These are phyloP conservation scores for Chaetomium fimeti DNA, from an alignment of 495 filamentous ascomycete species.

Conservation along the genomic window DNA sequence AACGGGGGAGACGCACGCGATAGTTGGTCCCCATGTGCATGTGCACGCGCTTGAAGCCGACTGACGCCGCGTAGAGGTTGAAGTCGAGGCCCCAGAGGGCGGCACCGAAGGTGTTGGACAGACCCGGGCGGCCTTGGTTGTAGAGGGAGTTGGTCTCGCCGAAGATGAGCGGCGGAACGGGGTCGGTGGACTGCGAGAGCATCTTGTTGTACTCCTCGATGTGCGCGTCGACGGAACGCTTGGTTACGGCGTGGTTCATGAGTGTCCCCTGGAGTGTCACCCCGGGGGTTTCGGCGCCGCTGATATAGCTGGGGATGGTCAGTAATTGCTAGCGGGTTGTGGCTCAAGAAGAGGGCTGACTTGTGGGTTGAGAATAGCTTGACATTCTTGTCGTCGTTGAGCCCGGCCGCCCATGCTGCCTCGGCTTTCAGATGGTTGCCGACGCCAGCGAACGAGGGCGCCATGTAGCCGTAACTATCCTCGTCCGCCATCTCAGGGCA, in stretches of 20 bases:
- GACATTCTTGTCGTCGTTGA: constrained; percentile 53
- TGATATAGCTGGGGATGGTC: constrained; percentile 57
- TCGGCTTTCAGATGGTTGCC: constrained; percentile 53
- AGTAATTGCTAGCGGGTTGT: constrained; percentile 4
- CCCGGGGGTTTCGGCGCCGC: constrained; percentile 58
- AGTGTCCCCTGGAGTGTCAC: constrained; percentile 64
- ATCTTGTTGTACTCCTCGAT: constrained; percentile 46
- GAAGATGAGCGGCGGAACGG: constrained; percentile 56
- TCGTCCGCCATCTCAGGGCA: constrained; percentile 52
- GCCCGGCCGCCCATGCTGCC: constrained; percentile 51
- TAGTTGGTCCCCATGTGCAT: constrained; percentile 69
- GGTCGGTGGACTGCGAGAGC: constrained; percentile 32
- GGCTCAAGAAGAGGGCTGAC: constrained; percentile 37
- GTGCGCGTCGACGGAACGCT: constrained; percentile 50
- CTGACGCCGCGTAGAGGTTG: constrained; percentile 57
- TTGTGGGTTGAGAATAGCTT: constrained; percentile 63
- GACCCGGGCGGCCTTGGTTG: constrained; percentile 60
- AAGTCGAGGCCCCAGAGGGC: constrained; percentile 70
- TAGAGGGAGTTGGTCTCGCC: constrained; percentile 67
- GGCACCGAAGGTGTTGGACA: constrained; percentile 69
- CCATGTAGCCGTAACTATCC: constrained; percentile 53
- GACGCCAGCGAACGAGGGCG: constrained; percentile 61
- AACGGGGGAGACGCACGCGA: constrained; percentile 37
- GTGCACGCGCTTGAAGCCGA: constrained; percentile 58
- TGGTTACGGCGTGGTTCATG: constrained; percentile 63